Evolutionary conservation across 208 protist genomes (phyloP).

Genomic region (Naegleria gruberi): DNA sequence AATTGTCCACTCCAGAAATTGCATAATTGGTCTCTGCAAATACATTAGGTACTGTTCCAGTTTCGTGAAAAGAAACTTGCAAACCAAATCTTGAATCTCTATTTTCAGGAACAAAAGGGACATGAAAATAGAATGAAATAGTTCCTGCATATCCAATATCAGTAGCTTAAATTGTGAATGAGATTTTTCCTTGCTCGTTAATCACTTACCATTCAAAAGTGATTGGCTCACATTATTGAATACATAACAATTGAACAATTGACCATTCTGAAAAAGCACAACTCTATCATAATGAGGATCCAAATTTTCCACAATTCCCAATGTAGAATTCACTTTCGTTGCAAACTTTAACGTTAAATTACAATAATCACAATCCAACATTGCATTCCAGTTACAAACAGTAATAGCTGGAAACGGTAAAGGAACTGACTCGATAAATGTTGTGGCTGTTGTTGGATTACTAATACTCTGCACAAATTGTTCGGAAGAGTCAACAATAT

Average conservation of each 20-base stretch:
- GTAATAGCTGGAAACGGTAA: no score
- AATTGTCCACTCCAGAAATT: background rate
- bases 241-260: background rate
- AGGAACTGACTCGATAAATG: no score
- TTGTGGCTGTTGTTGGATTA: no score
- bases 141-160: background rate
- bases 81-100: background rate
- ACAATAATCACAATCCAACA: background rate
- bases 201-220: background rate
- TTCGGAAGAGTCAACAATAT: no score
- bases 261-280: background rate
- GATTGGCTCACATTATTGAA: background rate
- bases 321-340: no score
- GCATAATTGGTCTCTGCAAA: background rate
- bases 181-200: no score
- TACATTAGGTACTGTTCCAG: background rate
- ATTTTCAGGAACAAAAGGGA: background rate
- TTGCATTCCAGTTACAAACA: background rate
- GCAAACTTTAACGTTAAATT: background rate
- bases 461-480: no score
- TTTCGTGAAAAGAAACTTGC: background rate
- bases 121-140: background rate
- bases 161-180: no score
- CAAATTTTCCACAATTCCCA: background rate
- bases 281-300: background rate